phyloP scores from a whole-genome alignment of 805 yeast species.

The Candida vaughaniae region DNA sequence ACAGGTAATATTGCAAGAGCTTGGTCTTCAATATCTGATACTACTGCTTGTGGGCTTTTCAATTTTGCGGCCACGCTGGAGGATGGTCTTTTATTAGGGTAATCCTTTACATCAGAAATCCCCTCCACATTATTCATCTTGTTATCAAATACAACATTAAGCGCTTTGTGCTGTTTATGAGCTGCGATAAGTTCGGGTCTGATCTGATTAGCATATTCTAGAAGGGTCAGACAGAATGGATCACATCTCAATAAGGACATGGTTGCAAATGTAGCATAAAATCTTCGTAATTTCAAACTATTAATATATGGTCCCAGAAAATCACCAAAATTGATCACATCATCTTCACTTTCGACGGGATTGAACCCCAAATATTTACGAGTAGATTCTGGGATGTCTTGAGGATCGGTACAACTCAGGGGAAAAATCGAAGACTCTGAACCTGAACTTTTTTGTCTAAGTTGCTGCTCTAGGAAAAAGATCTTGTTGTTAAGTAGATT shows the following conservation, averaged over 20 bases:
- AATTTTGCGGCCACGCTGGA: not conserved
- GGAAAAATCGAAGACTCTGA: too few species aligned
- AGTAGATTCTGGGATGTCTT: too few species aligned
- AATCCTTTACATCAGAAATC: conserved; percentile 1
- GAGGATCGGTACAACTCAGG: too few species aligned
- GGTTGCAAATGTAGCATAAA: not conserved
- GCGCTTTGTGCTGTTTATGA: not conserved
- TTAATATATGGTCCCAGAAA: conserved; percentile 2
- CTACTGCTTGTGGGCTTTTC: not conserved
- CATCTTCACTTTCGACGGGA: conserved; percentile 4
- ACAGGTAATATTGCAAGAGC: conserved; percentile 49
- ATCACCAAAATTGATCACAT: conserved; percentile 2
- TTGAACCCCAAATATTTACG: conserved; percentile 7
- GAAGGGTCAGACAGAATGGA: not conserved
- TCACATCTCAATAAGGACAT: conserved; percentile 1
- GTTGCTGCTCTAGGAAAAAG: too few species aligned
- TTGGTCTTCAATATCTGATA: conserved; percentile 38
- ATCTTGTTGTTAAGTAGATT: too few species aligned
- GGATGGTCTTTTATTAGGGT: not conserved
- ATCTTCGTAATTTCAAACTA: conserved; percentile 3
- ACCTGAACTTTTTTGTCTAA: too few species aligned
- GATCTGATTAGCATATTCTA: not conserved
- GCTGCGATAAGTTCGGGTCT: not conserved
- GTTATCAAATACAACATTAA: conserved; percentile 1
- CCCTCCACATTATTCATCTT: conserved; percentile 7